phyloP scores from a whole-genome alignment of 352 stramenopile species.

The Pythium scleroteichum region DNA sequence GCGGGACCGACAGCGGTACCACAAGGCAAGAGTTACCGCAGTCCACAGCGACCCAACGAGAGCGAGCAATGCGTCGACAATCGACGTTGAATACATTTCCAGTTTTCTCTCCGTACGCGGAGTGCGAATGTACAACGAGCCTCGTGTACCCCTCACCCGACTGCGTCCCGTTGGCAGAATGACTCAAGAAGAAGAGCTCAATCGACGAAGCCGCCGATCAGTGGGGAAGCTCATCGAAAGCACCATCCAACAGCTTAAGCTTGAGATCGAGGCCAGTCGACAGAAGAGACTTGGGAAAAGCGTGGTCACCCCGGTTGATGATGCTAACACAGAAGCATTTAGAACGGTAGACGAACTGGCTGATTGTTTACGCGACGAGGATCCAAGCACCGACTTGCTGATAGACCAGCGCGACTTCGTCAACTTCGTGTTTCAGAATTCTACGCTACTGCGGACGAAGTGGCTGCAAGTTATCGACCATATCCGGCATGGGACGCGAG shows the following conservation, averaged over 20 bases:
- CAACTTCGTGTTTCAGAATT: slow-evolving; percentile 65
- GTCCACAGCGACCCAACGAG: slow-evolving; percentile 29
- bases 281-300: not conserved
- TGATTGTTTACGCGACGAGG: slow-evolving; percentile 39
- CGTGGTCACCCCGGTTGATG: not conserved
- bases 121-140: slow-evolving; percentile 34
- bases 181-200: not conserved
- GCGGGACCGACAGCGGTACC: slow-evolving; percentile 19
- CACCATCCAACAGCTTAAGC: slow-evolving; percentile 22
- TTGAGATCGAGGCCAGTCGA: slow-evolving; percentile 14
- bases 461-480: slow-evolving; percentile 57
- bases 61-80: slow-evolving; percentile 26
- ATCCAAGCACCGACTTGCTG: slow-evolving; percentile 38
- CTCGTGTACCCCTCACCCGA: slow-evolving; percentile 21
- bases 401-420: slow-evolving; percentile 50
- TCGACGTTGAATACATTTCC: slow-evolving; percentile 49
- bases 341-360: slow-evolving; percentile 37
- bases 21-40: slow-evolving; percentile 33
- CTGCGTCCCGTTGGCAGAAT: slow-evolving; percentile 15
- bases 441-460: slow-evolving; percentile 37
- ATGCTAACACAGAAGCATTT: not conserved
- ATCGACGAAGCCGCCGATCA: not conserved
- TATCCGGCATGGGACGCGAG: slow-evolving; percentile 37
- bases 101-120: slow-evolving; percentile 29
- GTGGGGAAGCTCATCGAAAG: slow-evolving; percentile 17